Evolutionary conservation across 2,329 filamentous ascomycete genomes (phyloP).

Genomic region (Talaromyces sp.): DNA sequence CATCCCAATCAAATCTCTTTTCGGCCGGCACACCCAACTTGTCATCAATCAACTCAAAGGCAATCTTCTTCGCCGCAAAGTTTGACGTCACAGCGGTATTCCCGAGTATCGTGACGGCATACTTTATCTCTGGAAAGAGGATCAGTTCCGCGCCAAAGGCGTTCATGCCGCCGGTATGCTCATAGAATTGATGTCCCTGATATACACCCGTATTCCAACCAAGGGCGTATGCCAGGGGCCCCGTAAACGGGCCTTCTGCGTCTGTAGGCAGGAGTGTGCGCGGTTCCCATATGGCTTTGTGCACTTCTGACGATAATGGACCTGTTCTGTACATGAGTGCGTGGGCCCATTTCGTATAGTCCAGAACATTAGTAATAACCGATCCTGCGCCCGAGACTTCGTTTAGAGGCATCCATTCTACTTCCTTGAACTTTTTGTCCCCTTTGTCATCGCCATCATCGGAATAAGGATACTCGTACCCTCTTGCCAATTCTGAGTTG

Average conservation of each 20-base stretch:
- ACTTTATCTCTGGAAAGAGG: slow-evolving; percentile 45
- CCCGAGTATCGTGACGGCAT: slow-evolving; percentile 43
- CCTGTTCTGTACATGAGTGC: slow-evolving; percentile 43
- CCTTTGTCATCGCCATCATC: neutral
- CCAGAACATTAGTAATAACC: slow-evolving; percentile 35
- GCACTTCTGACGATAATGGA: slow-evolving; percentile 25
- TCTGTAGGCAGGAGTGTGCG: slow-evolving; percentile 8
- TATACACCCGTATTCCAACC: slow-evolving; percentile 26
- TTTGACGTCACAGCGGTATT: slow-evolving; percentile 48
- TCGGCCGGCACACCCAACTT: slow-evolving; percentile 9
- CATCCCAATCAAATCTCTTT: slow-evolving; percentile 18
- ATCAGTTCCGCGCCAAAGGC: slow-evolving; percentile 46
- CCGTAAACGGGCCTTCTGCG: slow-evolving; percentile 7
- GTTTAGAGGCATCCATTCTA: slow-evolving; percentile 12
- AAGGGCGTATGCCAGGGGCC: slow-evolving; percentile 17
- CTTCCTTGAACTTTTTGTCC: neutral
- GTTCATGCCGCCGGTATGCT: slow-evolving; percentile 42
- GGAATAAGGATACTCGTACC: slow-evolving; percentile 24
- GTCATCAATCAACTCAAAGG: slow-evolving; percentile 15
- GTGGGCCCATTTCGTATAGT: slow-evolving; percentile 51
- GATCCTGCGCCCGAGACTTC: slow-evolving; percentile 22
- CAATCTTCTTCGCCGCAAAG: slow-evolving; percentile 1
- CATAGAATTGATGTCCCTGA: slow-evolving; percentile 34
- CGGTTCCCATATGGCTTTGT: slow-evolving; percentile 14
- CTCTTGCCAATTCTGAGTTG: slow-evolving; percentile 24